Evolutionary conservation across 106 monocot genomes (phyloP).

Genomic region (Ottelia alismoides): DNA sequence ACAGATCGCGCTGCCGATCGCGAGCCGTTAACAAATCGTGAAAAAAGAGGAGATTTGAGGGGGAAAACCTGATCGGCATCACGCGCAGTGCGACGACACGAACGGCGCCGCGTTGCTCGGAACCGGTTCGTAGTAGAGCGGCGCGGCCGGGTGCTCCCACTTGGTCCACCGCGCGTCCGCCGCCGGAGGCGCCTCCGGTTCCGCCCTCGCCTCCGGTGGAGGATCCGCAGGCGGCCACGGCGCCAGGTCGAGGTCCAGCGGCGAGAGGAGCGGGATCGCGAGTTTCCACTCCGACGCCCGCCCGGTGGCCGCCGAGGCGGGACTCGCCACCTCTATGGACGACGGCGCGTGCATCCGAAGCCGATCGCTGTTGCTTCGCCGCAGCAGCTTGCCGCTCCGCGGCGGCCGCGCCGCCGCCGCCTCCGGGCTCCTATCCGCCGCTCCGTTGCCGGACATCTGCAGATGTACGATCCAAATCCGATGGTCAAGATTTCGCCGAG

Average conservation of each 20-base stretch:
- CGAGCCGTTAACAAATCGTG: too few species aligned
- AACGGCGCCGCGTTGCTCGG: slow-evolving; percentile 11
- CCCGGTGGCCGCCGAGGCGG: slow-evolving; percentile 1
- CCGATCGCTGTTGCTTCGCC: slow-evolving; percentile 20
- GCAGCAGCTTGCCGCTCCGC: slow-evolving; percentile 9
- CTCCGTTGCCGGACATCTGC: too few species aligned
- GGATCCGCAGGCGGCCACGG: neutral
- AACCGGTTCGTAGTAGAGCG: slow-evolving; percentile 27
- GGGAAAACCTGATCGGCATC: too few species aligned
- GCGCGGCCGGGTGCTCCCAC: slow-evolving; percentile 33
- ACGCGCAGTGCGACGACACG: too few species aligned
- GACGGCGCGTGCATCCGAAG: slow-evolving; percentile 39
- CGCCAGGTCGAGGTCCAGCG: slow-evolving; percentile 17
- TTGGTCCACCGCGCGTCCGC: neutral
- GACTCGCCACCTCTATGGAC: slow-evolving; percentile 21
- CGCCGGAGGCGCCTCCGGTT: neutral
- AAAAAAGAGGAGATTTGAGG: too few species aligned
- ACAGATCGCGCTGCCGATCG: too few species aligned
- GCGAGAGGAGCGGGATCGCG: slow-evolving; percentile 35
- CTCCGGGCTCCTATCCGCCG: too few species aligned
- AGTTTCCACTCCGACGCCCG: slow-evolving; percentile 25
- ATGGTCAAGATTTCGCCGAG: too few species aligned
- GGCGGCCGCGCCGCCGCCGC: too few species aligned
- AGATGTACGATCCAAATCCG: too few species aligned
- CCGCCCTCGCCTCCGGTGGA: neutral